Conservation (phyloP, 1,284 basidiomycete species). For the Cystobasidiaceae sp. region DNA sequence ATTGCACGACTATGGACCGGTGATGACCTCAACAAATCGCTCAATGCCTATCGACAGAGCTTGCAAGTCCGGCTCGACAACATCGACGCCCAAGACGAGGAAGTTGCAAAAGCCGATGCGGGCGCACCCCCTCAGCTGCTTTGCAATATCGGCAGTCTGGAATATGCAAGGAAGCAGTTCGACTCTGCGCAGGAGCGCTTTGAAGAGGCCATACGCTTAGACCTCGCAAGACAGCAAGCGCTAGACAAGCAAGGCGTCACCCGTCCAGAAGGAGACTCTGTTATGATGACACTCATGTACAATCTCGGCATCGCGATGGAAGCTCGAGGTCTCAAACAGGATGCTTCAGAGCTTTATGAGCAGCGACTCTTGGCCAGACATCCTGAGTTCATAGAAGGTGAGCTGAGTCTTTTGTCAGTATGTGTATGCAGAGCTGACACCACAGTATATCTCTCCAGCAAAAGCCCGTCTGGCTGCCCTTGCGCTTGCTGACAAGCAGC, state of each 20-base stretch:
- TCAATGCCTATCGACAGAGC: slow-evolving; percentile 67
- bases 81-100: no score
- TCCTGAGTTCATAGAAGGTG: slow-evolving; percentile 90
- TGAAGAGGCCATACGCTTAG: slow-evolving; percentile 48
- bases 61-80: slow-evolving; percentile 56
- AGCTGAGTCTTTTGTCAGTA: slow-evolving; percentile 47
- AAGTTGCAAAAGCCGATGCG: slow-evolving; percentile 15
- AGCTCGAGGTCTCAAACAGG: slow-evolving; percentile 62
- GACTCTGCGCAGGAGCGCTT: slow-evolving; percentile 52
- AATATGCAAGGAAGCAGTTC: slow-evolving; percentile 63
- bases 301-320: slow-evolving; percentile 85
- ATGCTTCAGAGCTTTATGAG: slow-evolving; percentile 76
- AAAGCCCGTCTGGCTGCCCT: slow-evolving; percentile 83
- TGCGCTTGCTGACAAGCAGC: slow-evolving; percentile 60
- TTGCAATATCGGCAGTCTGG: slow-evolving; percentile 71
- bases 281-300: slow-evolving; percentile 76
- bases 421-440: background rate
- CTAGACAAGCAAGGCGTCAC: slow-evolving; percentile 46
- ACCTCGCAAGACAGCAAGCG: slow-evolving; percentile 49
- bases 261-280: slow-evolving; percentile 52
- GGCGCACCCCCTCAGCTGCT: slow-evolving; percentile 56
- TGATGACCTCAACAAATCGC: slow-evolving; percentile 63
- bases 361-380: slow-evolving; percentile 69
- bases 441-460: slow-evolving; percentile 57
- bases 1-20: slow-evolving; percentile 80